Base-by-base conservation (phyloP, 306 rosid species). In the Biancaea sappan region DNA sequence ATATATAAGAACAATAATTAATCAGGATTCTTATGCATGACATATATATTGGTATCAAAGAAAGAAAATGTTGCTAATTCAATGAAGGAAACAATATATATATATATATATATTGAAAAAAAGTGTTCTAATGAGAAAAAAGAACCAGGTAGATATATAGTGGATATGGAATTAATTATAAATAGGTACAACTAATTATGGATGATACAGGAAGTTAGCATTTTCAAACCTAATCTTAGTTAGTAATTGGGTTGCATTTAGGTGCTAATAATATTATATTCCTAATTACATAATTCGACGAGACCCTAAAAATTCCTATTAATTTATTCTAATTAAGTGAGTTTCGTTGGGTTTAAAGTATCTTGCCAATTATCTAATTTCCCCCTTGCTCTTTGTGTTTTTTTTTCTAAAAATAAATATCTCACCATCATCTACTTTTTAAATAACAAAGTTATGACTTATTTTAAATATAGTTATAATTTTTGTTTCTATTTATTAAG, bases 211-310 rank as follows among this genome's bases (percentile, higher is more conserved):
- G 29, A 59, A 40, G 22, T 44, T 46, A 32, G 41, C 37, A 34
- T 60, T 71, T 71, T 71, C 84, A 60, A 61, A 76, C 79, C 81
- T 66, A 76, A 66, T 71, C 40, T 59, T 10, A 44, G 76, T 79
- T 71, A 64, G 71, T 35, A 64, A 75, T 35, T 62, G 24, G 84
- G 73, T 65, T 66, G 66, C 76, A 59, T 12, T 59, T 75, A 65
- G 76, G 75, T 79, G 78, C 21, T 24, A n/a, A n/a, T n/a, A n/a
- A n/a, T n/a, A 43, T 46, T 68, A n/a, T 18, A 34, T 61, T 61
- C 43, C 24, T 31, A 32, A 16, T 43, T 62, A 35, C 2, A 13
- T 69, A 26, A 54, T 40, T 52, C 60, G 74, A 29, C 46, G 18
- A 10, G 67, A 50, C 60, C 72, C 25, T n/a, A n/a, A n/a, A n/a